Percentiles rank a stretch among this genome's conserved stretches.
These are phyloP conservation scores for Termitomyces sp. DNA, from an alignment of 768 basidiomycete species.

Conservation along the genomic window DNA sequence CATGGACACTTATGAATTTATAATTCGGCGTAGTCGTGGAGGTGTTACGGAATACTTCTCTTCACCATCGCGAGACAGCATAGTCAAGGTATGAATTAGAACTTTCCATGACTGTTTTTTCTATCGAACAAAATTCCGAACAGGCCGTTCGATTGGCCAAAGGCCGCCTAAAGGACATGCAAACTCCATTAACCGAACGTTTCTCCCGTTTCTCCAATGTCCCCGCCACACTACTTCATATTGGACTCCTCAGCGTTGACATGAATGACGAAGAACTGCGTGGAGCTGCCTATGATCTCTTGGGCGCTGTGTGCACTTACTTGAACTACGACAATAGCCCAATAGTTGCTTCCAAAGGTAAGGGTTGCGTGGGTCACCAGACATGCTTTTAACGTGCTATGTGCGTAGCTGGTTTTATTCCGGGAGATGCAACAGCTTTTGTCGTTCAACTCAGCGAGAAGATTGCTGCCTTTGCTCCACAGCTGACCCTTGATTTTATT, in stretches of 20 bases:
- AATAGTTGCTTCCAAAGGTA: conserved; percentile 69
- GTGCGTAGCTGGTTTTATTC: conserved; percentile 61
- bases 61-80: conserved; percentile 61
- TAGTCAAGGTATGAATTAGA: conserved; percentile 58
- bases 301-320: conserved; percentile 73
- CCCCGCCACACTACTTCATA: conserved; percentile 81
- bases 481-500: conserved; percentile 84
- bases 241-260: conserved; percentile 78
- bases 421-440: conserved; percentile 62
- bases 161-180: conserved; percentile 57
- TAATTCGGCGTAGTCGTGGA: conserved; percentile 70
- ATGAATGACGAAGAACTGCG: conserved; percentile 75
- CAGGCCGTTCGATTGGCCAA: conserved; percentile 79
- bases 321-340: conserved; percentile 76
- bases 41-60: conserved; percentile 76
- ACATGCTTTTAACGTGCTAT: neutral
- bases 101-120: neutral
- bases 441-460: conserved; percentile 66
- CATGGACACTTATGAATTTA: conserved; percentile 72
- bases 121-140: neutral
- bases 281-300: conserved; percentile 73
- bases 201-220: conserved; percentile 81
- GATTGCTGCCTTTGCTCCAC: conserved; percentile 70
- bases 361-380: conserved; percentile 9
- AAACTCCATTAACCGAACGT: conserved; percentile 52